Base-by-base conservation (phyloP, 2,329 filamentous ascomycete species). In the Myriosclerotinia curreyana region DNA sequence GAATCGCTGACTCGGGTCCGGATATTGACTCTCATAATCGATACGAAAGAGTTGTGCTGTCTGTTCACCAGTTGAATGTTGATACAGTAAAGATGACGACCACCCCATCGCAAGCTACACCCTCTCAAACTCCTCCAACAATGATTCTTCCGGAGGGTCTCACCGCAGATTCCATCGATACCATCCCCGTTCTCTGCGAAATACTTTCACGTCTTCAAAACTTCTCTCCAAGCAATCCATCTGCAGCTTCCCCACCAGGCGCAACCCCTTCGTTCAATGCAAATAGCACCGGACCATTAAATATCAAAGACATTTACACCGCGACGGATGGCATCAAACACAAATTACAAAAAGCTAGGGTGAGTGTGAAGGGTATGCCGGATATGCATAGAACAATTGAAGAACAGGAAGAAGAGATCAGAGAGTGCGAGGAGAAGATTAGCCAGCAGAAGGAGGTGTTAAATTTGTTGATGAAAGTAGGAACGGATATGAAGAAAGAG, bases 91-190 rank as follows among this genome's bases (percentile, higher is more conserved):
- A 60, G n/a, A 71, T 72, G 65, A 56, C 66, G 25, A 68, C 65
- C 42, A 65, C 67, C 25, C 64, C 69, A 34, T 65, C 67, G 40
- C 69, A 67, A 64, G 36, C 46, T 20, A 53, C 61, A 56, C 64
- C 66, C 34, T 68, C 78, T 71, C 77, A 55, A 74, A 74, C 69
- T 70, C 73, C 65, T 70, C 75, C 65, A 68, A 72, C 65, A 70
- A 69, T 65, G 66, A 72, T 69, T 34, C 69, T 73, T 73, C 82
- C 88, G 40, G 78, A 83, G 3, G 86, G 88, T 64, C 89, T 95
- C 67, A 84, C 90, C 58, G 90, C 93, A 36, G 88, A 93, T 76
- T 86, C 86, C 58, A 91, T 97, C 78, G 93, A 96, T 79, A 86
- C 92, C 70, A 84, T 96, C 62, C 91, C 92, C 34, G 86, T 92